Base-by-base conservation (phyloP, 2,329 filamentous ascomycete genomes). In the Cucurbitaria berberidis region DNA sequence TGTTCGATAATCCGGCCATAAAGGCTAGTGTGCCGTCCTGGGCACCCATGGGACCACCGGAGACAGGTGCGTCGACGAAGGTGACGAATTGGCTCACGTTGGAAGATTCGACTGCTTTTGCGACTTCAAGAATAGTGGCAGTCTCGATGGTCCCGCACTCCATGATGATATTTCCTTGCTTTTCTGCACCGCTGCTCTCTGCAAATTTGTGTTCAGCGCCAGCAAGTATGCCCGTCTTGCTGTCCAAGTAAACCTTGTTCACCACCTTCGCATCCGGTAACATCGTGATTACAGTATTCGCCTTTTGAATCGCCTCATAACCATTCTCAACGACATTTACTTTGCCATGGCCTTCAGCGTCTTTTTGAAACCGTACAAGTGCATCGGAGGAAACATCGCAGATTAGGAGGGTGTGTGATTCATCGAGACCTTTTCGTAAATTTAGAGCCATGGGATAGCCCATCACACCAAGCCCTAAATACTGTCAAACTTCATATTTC, bases 131-230 rank as follows among this genome's bases (percentile, higher is more conserved):
- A 0, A 93, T 96, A 2, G 91, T 90, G 3, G 86, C 84, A 0
- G 92, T 92, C 74, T 98, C 93, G 68, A 98, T 98, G n/a, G 93
- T 98, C 2, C 93, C 97, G 76, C 90, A 93, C 75, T 98, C 93
- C 72, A 98, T 93, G 74, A 96, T 96, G 54, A 96, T 77, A 39
- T 91, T 88, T 45, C 86, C 78, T 80, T 36, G 78, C 24, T 18
- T 44, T 38, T 9, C 19, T 19, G 22, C 40, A 36, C 60, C 63
- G 16, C 57, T 56, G 16, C 75, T 53, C 6, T 15, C 15, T 3
- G 36, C 10, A 5, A 34, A 39, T 39, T 9, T 11, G 24, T 34
- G 30, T 40, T 75, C 68, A n/a, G 73, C 74, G 4, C 73, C 75
- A 1, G 74, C 68, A 7, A 77, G 65, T 21, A 81, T 72, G 30